These are phyloP conservation scores for Plasmodium ovale DNA, from an alignment of 169 alveolate species.

Conservation along the genomic window DNA sequence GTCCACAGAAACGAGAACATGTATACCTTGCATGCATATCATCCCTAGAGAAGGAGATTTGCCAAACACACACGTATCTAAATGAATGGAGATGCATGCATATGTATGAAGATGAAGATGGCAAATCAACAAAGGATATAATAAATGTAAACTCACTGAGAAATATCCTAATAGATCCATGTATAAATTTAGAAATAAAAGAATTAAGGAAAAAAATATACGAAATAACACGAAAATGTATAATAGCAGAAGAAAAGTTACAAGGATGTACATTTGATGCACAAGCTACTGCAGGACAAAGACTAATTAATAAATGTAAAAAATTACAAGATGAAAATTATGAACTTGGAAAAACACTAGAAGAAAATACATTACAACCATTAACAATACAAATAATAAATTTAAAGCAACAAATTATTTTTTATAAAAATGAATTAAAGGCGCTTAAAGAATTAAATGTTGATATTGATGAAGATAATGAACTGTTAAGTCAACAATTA, in stretches of 20 bases:
- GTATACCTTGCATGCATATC: conserved; percentile 66
- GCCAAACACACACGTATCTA: conserved; percentile 46
- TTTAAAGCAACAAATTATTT: conserved; percentile 77
- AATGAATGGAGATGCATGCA: conserved; percentile 75
- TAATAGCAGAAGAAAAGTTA: conserved; percentile 77
- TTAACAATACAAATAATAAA: conserved; percentile 55
- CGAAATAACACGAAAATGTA: conserved; percentile 76
- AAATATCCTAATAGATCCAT: conserved; percentile 77
- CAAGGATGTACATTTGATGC: conserved; percentile 80
- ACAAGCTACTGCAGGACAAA: conserved; percentile 83
- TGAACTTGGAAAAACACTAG: conserved; percentile 81
- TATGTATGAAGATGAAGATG: conserved; percentile 68
- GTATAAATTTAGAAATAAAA: conserved; percentile 78
- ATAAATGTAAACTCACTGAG: conserved; percentile 50
- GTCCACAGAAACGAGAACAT: conserved; percentile 49
- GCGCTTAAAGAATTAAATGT: conserved; percentile 78
- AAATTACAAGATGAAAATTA: conserved; percentile 82
- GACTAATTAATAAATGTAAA: conserved; percentile 80
- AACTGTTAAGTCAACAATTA: conserved; percentile 76
- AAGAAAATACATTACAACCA: conserved; percentile 77
- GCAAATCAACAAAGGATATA: conserved; percentile 19
- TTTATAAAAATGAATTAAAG: conserved; percentile 78
- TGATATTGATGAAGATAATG: conserved; percentile 82
- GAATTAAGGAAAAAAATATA: conserved; percentile 68
- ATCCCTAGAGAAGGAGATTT: conserved; percentile 58